Evolutionary conservation across 2,329 filamentous ascomycete genomes (phyloP).

Genomic region (Microdochium paspali): DNA sequence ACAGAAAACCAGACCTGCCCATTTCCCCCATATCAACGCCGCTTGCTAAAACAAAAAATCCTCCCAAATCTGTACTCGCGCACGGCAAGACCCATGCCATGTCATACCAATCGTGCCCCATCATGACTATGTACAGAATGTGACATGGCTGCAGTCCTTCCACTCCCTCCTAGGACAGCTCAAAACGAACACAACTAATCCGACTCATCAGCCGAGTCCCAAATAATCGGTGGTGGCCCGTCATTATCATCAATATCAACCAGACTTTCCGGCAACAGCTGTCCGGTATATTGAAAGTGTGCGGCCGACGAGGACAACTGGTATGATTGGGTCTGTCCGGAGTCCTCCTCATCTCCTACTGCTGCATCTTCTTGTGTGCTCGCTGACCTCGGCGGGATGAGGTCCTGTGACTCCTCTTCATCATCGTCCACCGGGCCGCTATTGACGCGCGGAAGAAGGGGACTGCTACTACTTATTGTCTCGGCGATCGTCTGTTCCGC

Average conservation of each 20-base stretch:
- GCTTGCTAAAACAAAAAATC: no score
- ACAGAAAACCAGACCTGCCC: no score
- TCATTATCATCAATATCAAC: conserved; percentile 24
- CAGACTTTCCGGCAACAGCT: conserved; percentile 41
- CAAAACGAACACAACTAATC: conserved; percentile 7
- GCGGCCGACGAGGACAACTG: conserved; percentile 10
- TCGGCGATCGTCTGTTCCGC: background rate
- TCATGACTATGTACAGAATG: no score
- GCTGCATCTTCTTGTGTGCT: background rate
- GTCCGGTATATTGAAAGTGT: conserved; percentile 18
- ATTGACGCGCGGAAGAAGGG: background rate
- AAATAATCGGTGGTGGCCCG: conserved; percentile 27
- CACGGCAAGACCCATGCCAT: no score
- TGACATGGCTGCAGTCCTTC: no score
- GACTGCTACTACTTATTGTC: background rate
- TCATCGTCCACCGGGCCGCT: background rate
- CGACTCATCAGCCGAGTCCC: conserved; percentile 32
- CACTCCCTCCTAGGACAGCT: background rate
- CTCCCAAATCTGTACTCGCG: no score
- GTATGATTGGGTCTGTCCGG: background rate
- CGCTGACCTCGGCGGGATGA: background rate
- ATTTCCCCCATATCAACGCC: no score
- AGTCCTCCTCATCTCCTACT: background rate
- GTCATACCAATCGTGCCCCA: no score
- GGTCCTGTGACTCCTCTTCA: background rate